Base-by-base conservation (phyloP, 768 basidiomycete species). In the Termitomyces sp. region DNA sequence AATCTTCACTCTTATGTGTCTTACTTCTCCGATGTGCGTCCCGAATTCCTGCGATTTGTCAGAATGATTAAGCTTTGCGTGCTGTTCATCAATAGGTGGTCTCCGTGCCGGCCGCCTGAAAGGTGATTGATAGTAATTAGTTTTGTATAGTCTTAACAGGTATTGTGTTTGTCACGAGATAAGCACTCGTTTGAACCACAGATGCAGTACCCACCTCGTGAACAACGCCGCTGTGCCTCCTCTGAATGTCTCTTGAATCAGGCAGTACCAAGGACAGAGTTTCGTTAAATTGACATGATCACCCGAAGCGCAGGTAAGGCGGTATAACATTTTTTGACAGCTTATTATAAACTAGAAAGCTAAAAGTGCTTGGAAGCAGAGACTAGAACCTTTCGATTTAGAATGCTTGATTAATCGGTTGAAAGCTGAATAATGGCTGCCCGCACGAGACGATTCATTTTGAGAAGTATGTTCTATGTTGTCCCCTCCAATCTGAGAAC, bases 251-350 rank as follows among this genome's bases (percentile, higher is more conserved):
- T 44, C n/a, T 34, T 50, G n/a, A 30, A 34, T 34, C 4, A 22
- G 49, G 33, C 33, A 22, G 22, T 18, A 31, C 47, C 46, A 31
- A 11, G 24, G 33, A 39, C 54, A 55, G 39, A 39, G 24, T 51
- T n/a, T 58, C 27, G 48, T 24, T 45, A 33, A 55, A 55, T 33
- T 45, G 54, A n/a, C 39, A 45, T 30, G 24, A 53, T n/a, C 52
- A 30, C 52, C 18, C 15, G 50, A 22, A 58, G 42, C 57, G 42
- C 30, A 34, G 33, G 54, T 45, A 55, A 6, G 18, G 44, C 20
- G 42, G 44, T 18, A 20, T 55, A 55, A 33, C 33, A 27, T 55
- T 46, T 42, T 44, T 34, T 59, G 58, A 59, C 58, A 59, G 54
- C 34, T 44, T n/a, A 31, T 27, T 31, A 52, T 42, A 27, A 45